phyloP scores from a whole-genome alignment of 2,329 filamentous ascomycete species.

The Talaromyces islandicus region DNA sequence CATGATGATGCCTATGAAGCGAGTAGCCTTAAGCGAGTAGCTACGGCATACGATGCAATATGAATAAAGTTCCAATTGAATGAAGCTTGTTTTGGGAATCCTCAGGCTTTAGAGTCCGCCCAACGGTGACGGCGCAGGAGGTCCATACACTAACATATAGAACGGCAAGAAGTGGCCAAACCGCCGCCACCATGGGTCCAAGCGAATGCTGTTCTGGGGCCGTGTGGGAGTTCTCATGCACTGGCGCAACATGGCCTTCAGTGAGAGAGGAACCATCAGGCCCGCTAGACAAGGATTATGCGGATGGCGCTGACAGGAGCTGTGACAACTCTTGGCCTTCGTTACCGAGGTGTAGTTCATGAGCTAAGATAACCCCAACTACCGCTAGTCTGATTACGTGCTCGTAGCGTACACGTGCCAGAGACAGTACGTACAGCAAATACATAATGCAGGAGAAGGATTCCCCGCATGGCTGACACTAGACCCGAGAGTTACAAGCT shows the following conservation, averaged over 20 bases:
- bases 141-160: too few relatives aligned
- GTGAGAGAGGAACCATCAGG: not conserved
- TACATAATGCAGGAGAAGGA: not conserved
- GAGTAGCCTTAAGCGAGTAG: not conserved
- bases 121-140: not conserved
- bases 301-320: not conserved
- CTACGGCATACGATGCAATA: not conserved
- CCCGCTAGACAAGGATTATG: not conserved
- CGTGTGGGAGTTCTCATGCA: not conserved
- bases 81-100: not conserved
- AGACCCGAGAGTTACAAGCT: not conserved
- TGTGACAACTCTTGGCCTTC: not conserved
- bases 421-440: not conserved
- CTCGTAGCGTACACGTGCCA: not conserved
- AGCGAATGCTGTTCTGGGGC: not conserved
- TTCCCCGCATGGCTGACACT: not conserved
- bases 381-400: not conserved
- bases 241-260: not conserved
- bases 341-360: not conserved
- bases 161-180: not conserved
- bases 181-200: not conserved
- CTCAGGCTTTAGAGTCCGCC: not conserved
- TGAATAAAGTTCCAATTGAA: not conserved
- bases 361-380: not conserved
- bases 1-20: not conserved